These are phyloP conservation scores for Neopestalotiopsis sp. DNA, from an alignment of 2,329 filamentous ascomycete species.

Conservation along the genomic window DNA sequence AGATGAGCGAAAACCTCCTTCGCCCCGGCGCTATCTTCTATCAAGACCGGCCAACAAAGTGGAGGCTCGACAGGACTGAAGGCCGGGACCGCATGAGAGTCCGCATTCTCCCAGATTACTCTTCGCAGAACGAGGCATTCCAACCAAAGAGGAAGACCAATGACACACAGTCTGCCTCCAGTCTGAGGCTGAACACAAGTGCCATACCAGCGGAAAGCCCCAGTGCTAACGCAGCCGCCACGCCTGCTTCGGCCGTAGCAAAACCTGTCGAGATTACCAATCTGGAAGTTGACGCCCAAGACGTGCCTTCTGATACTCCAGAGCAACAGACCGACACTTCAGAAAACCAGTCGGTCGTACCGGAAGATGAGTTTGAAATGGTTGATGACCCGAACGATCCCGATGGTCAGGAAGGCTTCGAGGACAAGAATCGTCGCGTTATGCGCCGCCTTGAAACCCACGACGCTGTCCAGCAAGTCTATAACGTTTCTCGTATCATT, in stretches of 20 bases:
- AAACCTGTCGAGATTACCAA: constrained; percentile 21
- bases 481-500: constrained; percentile 93
- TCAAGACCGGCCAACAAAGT: constrained; percentile 68
- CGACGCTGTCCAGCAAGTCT: constrained; percentile 90
- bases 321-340: constrained; percentile 29
- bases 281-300: background rate
- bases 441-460: constrained; percentile 91
- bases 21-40: constrained; percentile 84
- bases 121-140: constrained; percentile 72
- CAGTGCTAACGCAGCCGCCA: constrained; percentile 22
- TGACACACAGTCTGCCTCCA: constrained; percentile 43
- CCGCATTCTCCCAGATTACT: constrained; percentile 80
- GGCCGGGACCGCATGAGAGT: constrained; percentile 94
- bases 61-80: constrained; percentile 95
- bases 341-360: constrained; percentile 38
- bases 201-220: constrained; percentile 20
- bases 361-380: constrained; percentile 94
- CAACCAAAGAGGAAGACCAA: constrained; percentile 79
- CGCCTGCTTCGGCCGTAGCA: constrained; percentile 23
- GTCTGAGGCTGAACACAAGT: constrained; percentile 37
- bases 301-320: constrained; percentile 19
- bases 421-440: constrained; percentile 98
- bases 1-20: constrained; percentile 78
- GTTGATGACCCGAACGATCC: constrained; percentile 91
- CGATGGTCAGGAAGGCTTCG: constrained; percentile 77